Conservation (phyloP, 164 flowering plant species). For the Nymphaea colorata region DNA sequence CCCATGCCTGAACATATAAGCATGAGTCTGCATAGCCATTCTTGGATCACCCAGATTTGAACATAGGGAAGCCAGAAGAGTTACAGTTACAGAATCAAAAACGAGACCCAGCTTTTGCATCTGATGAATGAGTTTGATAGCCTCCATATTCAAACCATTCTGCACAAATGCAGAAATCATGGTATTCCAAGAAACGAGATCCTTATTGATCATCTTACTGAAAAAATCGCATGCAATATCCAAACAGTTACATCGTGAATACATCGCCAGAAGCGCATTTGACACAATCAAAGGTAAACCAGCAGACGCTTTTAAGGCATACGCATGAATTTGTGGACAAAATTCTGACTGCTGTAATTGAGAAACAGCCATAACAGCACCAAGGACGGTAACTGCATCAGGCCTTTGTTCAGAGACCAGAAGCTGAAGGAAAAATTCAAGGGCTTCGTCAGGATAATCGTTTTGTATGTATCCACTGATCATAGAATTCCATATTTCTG, state of each 20-base stretch:
- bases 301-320: slow-evolving; percentile 33
- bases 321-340: slow-evolving; percentile 64
- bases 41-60: slow-evolving; percentile 54
- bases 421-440: slow-evolving; percentile 46
- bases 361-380: slow-evolving; percentile 56
- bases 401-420: slow-evolving; percentile 25
- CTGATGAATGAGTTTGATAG: slow-evolving; percentile 59
- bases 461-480: slow-evolving; percentile 70
- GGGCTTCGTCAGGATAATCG: slow-evolving; percentile 28
- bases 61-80: slow-evolving; percentile 75
- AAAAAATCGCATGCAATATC: slow-evolving; percentile 46
- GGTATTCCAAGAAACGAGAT: slow-evolving; percentile 86
- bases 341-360: slow-evolving; percentile 47
- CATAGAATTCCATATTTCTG: slow-evolving; percentile 91
- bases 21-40: slow-evolving; percentile 76
- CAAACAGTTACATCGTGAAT: slow-evolving; percentile 61
- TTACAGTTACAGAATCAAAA: slow-evolving; percentile 55
- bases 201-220: slow-evolving; percentile 57
- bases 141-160: slow-evolving; percentile 72
- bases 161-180: slow-evolving; percentile 71
- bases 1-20: slow-evolving; percentile 56
- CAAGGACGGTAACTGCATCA: slow-evolving; percentile 58
- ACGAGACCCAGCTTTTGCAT: slow-evolving; percentile 61
- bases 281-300: slow-evolving; percentile 22
- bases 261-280: slow-evolving; percentile 66